phyloP scores from a whole-genome alignment of 345 rosid species.

The Moringa oleifera region DNA sequence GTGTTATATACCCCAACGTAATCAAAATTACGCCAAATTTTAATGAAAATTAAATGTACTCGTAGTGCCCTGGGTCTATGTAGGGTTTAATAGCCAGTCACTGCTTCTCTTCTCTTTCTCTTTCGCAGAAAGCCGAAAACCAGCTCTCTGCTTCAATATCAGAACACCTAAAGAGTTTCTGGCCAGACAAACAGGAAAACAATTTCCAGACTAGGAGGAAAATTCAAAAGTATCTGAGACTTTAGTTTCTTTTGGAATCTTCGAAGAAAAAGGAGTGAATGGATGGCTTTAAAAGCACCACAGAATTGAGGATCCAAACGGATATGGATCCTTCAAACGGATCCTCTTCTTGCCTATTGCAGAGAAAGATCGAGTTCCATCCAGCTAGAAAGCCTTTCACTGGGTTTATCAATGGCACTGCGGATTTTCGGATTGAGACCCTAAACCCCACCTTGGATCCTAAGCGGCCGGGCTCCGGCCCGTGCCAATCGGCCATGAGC shows the following conservation, averaged over 20 bases:
- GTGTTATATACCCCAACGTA: neutral
- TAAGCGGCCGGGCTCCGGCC: conserved; percentile 15
- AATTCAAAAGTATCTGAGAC: too few relatives aligned
- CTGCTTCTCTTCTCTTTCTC: conserved; percentile 7
- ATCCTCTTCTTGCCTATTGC: conserved; percentile 22
- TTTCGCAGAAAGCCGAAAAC: conserved; percentile 41
- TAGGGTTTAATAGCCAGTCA: conserved; percentile 62
- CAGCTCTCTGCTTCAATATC: conserved; percentile 24
- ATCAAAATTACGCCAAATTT: neutral
- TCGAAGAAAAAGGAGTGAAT: conserved; percentile 7
- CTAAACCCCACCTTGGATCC: conserved; percentile 44
- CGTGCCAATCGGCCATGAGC: conserved; percentile 7
- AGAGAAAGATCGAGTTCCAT: conserved; percentile 54
- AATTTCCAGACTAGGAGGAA: neutral
- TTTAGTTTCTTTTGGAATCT: neutral
- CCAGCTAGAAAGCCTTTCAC: conserved; percentile 53
- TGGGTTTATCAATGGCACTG: conserved; percentile 30
- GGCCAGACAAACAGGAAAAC: too few relatives aligned
- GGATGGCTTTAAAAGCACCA: conserved; percentile 21
- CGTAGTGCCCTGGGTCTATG: conserved; percentile 13
- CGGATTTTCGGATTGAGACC: conserved; percentile 72
- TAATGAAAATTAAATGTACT: too few relatives aligned
- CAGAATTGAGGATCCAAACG: conserved; percentile 18
- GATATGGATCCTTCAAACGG: conserved; percentile 29
- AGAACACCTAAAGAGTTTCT: conserved; percentile 8